Percentiles rank a stretch among this genome's conserved stretches.
These are phyloP conservation scores for Saturnispora sekii DNA, from an alignment of 805 yeast genomes.

Conservation along the genomic window DNA sequence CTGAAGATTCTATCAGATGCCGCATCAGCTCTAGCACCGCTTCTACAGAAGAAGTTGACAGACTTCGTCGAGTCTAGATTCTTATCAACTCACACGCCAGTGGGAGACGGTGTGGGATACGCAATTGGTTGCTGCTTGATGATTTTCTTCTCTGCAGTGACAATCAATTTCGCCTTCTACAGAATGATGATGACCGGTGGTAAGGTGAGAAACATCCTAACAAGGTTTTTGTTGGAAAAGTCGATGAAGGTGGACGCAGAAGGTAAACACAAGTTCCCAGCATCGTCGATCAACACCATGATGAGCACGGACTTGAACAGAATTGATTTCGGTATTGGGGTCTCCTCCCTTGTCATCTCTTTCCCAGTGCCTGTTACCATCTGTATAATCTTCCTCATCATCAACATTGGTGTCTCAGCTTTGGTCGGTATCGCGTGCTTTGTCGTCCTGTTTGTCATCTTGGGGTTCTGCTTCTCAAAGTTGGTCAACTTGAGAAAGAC, in stretches of 20 bases:
- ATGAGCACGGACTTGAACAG: constrained; percentile 77
- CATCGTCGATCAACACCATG: constrained; percentile 65
- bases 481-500: constrained; percentile 46
- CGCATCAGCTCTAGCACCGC: constrained; percentile 48
- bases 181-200: constrained; percentile 56
- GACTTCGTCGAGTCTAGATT: constrained; percentile 47
- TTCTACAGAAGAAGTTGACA: constrained; percentile 55
- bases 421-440: constrained; percentile 61
- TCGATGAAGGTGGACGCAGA: constrained; percentile 50
- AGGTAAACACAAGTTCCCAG: constrained; percentile 54
- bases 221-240: constrained; percentile 58
- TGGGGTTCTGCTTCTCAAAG: constrained; percentile 37
- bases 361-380: constrained; percentile 56
- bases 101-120: constrained; percentile 65
- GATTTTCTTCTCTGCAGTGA: constrained; percentile 37
- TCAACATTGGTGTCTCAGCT: constrained; percentile 63
- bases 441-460: constrained; percentile 35
- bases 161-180: constrained; percentile 56
- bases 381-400: constrained; percentile 53
- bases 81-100: constrained; percentile 30
- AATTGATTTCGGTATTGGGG: constrained; percentile 63
- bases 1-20: constrained; percentile 37
- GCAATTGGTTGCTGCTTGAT: constrained; percentile 61
- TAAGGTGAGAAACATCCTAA: constrained; percentile 56
- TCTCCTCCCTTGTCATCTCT: constrained; percentile 53